Conservation (phyloP, 2,329 filamentous ascomycete genomes). For the Colletotrichum sublineola region DNA sequence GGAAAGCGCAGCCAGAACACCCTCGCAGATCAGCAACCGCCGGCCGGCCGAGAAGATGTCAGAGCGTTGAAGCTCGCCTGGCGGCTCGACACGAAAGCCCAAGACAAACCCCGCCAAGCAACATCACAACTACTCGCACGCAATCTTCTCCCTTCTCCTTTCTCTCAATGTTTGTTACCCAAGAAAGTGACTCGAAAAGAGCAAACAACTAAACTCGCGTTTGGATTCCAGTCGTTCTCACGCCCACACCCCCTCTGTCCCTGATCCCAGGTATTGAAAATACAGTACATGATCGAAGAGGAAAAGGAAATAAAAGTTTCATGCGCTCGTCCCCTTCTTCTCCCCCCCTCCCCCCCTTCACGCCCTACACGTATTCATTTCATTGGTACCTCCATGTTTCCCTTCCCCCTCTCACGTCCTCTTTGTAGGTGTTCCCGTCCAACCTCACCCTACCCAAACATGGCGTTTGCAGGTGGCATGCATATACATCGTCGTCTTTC, state of each 20-base stretch:
- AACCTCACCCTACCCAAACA: background rate
- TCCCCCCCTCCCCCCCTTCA: background rate
- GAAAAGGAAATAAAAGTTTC: constrained; percentile 8
- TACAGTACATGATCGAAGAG: constrained; percentile 41
- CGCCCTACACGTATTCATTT: background rate
- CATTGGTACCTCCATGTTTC: background rate
- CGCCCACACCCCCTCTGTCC: background rate
- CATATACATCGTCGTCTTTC: constrained; percentile 8
- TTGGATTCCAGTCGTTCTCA: constrained; percentile 35
- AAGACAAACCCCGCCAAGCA: background rate
- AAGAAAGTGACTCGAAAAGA: background rate
- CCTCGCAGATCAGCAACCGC: background rate
- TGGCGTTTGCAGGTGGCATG: background rate
- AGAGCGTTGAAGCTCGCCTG: background rate
- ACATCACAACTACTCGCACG: background rate
- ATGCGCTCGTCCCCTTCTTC: constrained; percentile 31
- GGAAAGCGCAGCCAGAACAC: too few species aligned
- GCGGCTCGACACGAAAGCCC: background rate
- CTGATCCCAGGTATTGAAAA: constrained; percentile 42
- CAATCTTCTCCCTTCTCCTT: background rate
- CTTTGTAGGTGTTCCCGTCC: background rate
- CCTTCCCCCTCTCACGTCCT: background rate
- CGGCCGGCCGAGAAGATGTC: background rate
- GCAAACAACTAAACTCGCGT: constrained; percentile 22
- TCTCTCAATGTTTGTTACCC: background rate